A percentile compares a stretch with the other conserved stretches of the same genome.
Conservation (phyloP, 805 yeast species). For the Candida montana region DNA sequence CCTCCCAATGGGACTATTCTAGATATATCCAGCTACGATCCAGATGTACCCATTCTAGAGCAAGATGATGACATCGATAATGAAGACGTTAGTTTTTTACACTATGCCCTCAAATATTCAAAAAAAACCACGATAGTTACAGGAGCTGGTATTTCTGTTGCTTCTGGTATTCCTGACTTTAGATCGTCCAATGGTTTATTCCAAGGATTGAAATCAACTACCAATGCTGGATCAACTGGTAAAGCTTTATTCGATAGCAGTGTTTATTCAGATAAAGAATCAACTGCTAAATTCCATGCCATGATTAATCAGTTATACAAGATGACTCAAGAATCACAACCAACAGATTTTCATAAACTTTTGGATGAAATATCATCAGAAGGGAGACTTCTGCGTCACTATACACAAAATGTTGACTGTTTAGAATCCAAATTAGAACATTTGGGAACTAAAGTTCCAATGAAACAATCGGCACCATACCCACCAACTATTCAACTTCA, state of each 20-base stretch:
- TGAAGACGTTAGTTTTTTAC: slow-evolving; percentile 43
- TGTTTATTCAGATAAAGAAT: slow-evolving; percentile 59
- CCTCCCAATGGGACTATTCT: slow-evolving; percentile 43
- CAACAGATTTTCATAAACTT: slow-evolving; percentile 71
- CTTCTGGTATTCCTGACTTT: slow-evolving; percentile 88
- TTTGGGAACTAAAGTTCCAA: slow-evolving; percentile 46
- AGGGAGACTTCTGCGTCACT: slow-evolving; percentile 63
- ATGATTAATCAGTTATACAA: slow-evolving; percentile 61
- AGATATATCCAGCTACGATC: slow-evolving; percentile 27
- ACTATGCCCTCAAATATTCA: slow-evolving; percentile 49
- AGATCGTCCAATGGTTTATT: slow-evolving; percentile 77
- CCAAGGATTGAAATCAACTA: slow-evolving; percentile 39
- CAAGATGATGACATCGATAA: slow-evolving; percentile 30
- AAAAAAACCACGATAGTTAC: slow-evolving; percentile 59
- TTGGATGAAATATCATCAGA: slow-evolving; percentile 54
- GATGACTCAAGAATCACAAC: slow-evolving; percentile 49
- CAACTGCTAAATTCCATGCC: slow-evolving; percentile 62
- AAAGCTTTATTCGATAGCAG: slow-evolving; percentile 76
- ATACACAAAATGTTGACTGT: slow-evolving; percentile 86
- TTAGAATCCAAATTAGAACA: slow-evolving; percentile 56
- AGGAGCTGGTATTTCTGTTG: slow-evolving; percentile 92
- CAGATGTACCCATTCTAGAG: slow-evolving; percentile 22
- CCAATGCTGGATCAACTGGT: slow-evolving; percentile 40
- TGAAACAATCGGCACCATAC: slow-evolving; percentile 36
- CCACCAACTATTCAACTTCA: slow-evolving; percentile 76